Percentiles rank a stretch among this genome's conserved stretches.
Conservation (phyloP, 805 yeast genomes). For the Myxozyma monticola region DNA sequence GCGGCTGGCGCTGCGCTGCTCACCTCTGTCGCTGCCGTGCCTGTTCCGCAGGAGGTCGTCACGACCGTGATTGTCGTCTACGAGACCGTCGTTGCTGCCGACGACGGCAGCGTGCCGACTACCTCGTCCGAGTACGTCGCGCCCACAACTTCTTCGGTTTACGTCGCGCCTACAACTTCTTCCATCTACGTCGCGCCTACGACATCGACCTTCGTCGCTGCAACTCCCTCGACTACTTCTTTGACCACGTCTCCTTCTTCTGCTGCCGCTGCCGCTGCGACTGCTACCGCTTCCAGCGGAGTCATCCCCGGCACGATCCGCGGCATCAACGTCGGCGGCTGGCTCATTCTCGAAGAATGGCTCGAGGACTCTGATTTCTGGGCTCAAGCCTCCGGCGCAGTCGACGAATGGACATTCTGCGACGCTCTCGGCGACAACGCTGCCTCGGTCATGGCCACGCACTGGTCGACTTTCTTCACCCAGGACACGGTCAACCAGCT, state of each 20-base stretch:
- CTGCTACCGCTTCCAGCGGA: background rate
- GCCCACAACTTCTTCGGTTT: constrained; percentile 1
- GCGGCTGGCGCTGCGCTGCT: background rate
- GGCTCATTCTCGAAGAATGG: constrained; percentile 71
- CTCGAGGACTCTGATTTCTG: constrained; percentile 50
- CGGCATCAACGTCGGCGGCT: constrained; percentile 77
- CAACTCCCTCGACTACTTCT: background rate
- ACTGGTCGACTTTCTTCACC: constrained; percentile 68
- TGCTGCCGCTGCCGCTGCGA: background rate
- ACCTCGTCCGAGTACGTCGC: background rate
- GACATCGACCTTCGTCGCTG: background rate
- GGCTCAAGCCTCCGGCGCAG: constrained; percentile 64
- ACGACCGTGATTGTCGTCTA: constrained; percentile 1
- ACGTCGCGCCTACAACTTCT: constrained; percentile 2
- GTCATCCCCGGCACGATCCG: constrained; percentile 15
- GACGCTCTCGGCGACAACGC: constrained; percentile 64
- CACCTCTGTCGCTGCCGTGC: background rate
- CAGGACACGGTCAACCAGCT: constrained; percentile 62
- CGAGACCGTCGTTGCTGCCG: background rate
- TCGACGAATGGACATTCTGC: constrained; percentile 77
- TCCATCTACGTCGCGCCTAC: background rate
- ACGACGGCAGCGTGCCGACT: background rate
- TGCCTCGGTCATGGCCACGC: constrained; percentile 50
- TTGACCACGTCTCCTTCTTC: background rate
- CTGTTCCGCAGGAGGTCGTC: background rate